A percentile compares a stretch with the other conserved stretches of the same genome.
Conservation (phyloP, 768 basidiomycete species). For the Suillus subalutaceus region DNA sequence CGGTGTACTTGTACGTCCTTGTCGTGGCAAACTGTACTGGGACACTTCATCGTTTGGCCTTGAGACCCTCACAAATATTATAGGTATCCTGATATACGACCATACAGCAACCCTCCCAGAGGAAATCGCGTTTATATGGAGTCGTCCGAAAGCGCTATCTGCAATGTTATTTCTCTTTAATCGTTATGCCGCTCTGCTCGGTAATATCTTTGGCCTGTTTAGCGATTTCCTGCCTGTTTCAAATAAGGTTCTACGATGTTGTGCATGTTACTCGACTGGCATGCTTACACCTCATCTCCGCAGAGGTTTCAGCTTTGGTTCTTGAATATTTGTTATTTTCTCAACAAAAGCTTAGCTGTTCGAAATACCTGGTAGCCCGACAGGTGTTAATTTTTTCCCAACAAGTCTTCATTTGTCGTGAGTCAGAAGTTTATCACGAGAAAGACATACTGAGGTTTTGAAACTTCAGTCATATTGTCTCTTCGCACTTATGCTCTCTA, state of each 20-base stretch:
- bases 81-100: constrained; percentile 36
- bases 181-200: constrained; percentile 50
- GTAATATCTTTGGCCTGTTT: constrained; percentile 35
- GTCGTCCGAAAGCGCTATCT: constrained; percentile 39
- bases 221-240: constrained; percentile 27
- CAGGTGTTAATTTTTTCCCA: constrained; percentile 45
- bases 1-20: not conserved
- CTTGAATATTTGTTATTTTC: not conserved
- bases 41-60: not conserved
- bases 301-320: constrained; percentile 9
- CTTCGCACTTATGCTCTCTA: constrained; percentile 57
- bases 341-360: constrained; percentile 37
- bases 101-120: constrained; percentile 29
- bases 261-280: too few relatives aligned
- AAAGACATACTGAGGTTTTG: not conserved
- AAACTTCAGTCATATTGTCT: constrained; percentile 43
- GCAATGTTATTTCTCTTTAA: constrained; percentile 51
- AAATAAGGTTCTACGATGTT: constrained; percentile 3
- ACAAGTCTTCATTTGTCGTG: constrained; percentile 51
- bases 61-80: too few relatives aligned
- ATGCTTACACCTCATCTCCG: not conserved
- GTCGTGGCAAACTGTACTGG: not conserved
- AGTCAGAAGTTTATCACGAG: constrained; percentile 19
- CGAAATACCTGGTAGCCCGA: constrained; percentile 38
- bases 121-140: constrained; percentile 52